A percentile compares a stretch with the other conserved stretches of the same genome.
Evolutionary conservation across 1,284 basidiomycete species (phyloP).

Genomic region (Ustilago lituana): DNA sequence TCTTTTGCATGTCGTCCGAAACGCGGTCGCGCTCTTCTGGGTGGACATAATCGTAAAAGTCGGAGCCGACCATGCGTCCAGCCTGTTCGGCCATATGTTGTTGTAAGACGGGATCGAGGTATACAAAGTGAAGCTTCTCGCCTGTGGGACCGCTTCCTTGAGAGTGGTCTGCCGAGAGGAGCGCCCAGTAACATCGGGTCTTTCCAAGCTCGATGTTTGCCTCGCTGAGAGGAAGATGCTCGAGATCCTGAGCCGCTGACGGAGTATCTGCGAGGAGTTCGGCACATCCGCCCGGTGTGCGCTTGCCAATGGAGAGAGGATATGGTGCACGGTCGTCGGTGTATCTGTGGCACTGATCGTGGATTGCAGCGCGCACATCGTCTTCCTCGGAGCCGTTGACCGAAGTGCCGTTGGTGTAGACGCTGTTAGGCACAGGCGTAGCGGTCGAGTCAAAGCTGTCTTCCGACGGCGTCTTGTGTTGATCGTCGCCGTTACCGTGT

Average conservation of each 20-base stretch:
- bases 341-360: slow-evolving; percentile 28
- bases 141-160: slow-evolving; percentile 20
- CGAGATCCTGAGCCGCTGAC: not conserved
- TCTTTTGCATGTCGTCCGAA: slow-evolving; percentile 75
- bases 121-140: slow-evolving; percentile 79
- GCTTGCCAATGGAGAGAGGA: slow-evolving; percentile 31
- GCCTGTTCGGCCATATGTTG: slow-evolving; percentile 80
- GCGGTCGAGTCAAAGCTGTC: slow-evolving; percentile 17
- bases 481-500: slow-evolving; percentile 10
- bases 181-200: slow-evolving; percentile 53
- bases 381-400: slow-evolving; percentile 25
- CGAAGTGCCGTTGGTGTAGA: slow-evolving; percentile 23
- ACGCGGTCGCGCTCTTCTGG: slow-evolving; percentile 77
- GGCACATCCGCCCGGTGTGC: slow-evolving; percentile 20
- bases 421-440: slow-evolving; percentile 14
- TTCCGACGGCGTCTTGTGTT: slow-evolving; percentile 2
- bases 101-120: slow-evolving; percentile 85
- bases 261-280: slow-evolving; percentile 2
- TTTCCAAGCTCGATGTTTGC: slow-evolving; percentile 35
- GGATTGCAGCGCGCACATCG: slow-evolving; percentile 18
- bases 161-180: slow-evolving; percentile 42
- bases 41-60: slow-evolving; percentile 86
- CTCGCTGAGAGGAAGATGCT: slow-evolving; percentile 12
- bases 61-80: slow-evolving; percentile 76
- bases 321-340: slow-evolving; percentile 28